Evolutionary conservation across 139 green algal species (phyloP), one percentile per base, ranked within the genome.

Genomic region (Coelastrella sp.): DNA sequence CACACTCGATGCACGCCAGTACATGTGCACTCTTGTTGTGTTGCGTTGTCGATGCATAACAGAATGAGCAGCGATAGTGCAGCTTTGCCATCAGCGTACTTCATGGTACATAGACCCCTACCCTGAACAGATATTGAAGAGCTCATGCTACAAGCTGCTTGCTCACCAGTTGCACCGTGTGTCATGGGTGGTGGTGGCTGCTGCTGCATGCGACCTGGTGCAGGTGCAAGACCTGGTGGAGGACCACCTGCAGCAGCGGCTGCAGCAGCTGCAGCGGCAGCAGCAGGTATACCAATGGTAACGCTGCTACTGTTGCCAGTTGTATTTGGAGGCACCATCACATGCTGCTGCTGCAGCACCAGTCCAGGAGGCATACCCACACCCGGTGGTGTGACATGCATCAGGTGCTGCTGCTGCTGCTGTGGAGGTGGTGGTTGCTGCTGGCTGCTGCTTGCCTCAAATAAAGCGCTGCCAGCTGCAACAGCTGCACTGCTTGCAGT

Each of bases 201-300:
- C 35, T 82, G 75, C 35, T 38, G 34, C 75, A 82, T 71, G 21
- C 53, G 75, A 5, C 35, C 53, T 38, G 40, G 19, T 35, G 45
- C 35, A 19, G 75, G 75, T n/a, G 51, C 75, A 60, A 82, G 37
- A 34, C 75, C 75, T 13, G 75, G 75, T 2, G 75, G 75, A 25
- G 75, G 75, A 3, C 75, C 75, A 21, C 75, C 53, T 21, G 75
- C 75, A n/a, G 53, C 75, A 43, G 75, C 75, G 13, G 35, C 75
- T 71, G 75, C 53, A n/a, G 75, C 75, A 25, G 73, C 73, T 50
- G 50, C 73, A 13, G 35, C 50, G 7, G 73, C 73, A 17, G 50
- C 27, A n/a, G 41, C 32, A 2, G 40, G 38, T 45, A 79, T 27
- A 30, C 8, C 43, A 43, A 79, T 79, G n/a, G 57, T 43, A 27